Percentiles rank a stretch among this genome's conserved stretches.
These are phyloP conservation scores for Cordyceps fumosorosea DNA, from an alignment of 2,329 filamentous ascomycete species.

Conservation along the genomic window DNA sequence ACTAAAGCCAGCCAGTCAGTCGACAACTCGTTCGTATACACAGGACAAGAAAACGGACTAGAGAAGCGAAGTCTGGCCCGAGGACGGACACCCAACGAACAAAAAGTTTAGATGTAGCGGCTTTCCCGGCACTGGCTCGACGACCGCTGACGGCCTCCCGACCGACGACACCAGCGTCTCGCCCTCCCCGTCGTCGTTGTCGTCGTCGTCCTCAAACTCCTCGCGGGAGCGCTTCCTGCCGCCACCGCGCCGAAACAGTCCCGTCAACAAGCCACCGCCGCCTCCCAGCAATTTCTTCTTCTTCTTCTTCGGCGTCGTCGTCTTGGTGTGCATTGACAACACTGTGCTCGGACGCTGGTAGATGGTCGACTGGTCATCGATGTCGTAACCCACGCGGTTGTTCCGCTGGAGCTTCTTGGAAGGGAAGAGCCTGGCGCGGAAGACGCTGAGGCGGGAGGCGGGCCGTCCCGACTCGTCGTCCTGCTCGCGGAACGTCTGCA, in stretches of 20 bases:
- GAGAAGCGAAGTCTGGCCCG: conserved; percentile 32
- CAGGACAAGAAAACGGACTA: conserved; percentile 23
- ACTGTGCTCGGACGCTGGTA: conserved; percentile 17
- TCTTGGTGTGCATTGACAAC: neutral
- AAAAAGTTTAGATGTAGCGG: conserved; percentile 28
- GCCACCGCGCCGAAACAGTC: neutral
- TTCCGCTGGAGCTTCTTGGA: neutral
- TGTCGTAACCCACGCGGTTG: neutral
- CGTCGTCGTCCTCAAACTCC: neutral
- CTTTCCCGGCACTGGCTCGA: conserved; percentile 15
- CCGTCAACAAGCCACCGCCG: neutral
- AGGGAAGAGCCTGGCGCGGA: neutral
- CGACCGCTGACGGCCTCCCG: neutral
- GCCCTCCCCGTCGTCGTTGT: neutral
- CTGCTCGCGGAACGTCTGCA: conserved; percentile 21
- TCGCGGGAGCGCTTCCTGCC: conserved; percentile 6
- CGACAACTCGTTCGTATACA: neutral
- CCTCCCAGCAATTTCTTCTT: no score
- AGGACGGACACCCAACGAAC: conserved; percentile 27
- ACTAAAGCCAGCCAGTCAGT: conserved; percentile 18
- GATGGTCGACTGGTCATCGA: conserved; percentile 17
- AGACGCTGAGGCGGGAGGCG: neutral
- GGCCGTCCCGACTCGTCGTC: conserved; percentile 7
- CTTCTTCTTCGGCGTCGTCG: neutral
- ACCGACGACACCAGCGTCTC: neutral